Evolutionary conservation across 257 asterid genomes (phyloP), one percentile per base, ranked within the genome.

Genomic region (Nicotiana otophora): DNA sequence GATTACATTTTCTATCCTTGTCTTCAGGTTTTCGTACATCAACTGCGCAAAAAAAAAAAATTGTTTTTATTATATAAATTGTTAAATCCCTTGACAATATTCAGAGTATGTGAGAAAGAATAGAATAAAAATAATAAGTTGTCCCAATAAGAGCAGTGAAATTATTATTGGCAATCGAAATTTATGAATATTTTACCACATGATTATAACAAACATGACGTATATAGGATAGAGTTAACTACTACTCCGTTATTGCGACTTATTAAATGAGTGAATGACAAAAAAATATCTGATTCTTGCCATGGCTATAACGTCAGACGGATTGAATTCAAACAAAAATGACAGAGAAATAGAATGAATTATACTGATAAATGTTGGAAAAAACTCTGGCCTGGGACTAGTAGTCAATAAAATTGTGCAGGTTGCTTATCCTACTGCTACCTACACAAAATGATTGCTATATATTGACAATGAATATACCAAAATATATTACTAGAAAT

Each of bases 11-110:
- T 92, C 92, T 60, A 94, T 84, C 85, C 84, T 90, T 68, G 20
- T 85, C 83, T 87, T 94, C 98, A 94, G 89, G 30, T 58, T 82
- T 46, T 91, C 93, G 11, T 92, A 94, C 92, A 83, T 70, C 67
- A 83, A 83, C 98, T 92, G 90, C 78, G 83, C 39, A 7, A 42
- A 42, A 42, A 42, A 0, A 1, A 0, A 42, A 42, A 7, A 42
- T 8, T 42, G 26, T 23, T 23, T 23, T 23, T 0, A 23, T 23
- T 23, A 23, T 23, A 54, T 54, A 15, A 54, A 16, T 15, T 53
- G 58, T 53, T 54, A 1, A 54, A 54, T 54, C 5, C 60, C 19
- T 14, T 53, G 17, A 53, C 58, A 11, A 19, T 23, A 23, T 23
- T 23, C 26, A 23, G 26, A 23, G 26, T 23, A 23, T 23, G 26